A percentile compares a stretch with the other conserved stretches of the same genome.
phyloP scores from a whole-genome alignment of 208 protist genomes.

The Wallacemonas rigidus region DNA sequence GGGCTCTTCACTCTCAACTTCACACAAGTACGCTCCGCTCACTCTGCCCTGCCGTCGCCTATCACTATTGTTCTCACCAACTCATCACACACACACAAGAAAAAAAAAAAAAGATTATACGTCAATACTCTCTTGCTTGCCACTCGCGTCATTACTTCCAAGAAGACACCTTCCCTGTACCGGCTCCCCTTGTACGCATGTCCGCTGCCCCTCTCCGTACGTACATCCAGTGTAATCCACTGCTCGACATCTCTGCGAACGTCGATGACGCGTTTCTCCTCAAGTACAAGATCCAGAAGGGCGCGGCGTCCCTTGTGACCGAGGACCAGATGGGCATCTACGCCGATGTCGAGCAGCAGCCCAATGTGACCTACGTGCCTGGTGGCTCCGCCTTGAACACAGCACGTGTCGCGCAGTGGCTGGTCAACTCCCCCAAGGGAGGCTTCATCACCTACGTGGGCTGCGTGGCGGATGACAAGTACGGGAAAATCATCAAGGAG shows the following conservation, averaged over 20 bases:
- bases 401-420: constrained; percentile 95
- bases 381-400: constrained; percentile 98
- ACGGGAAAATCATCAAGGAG: constrained; percentile 82
- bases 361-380: constrained; percentile 93
- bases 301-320: constrained; percentile 90
- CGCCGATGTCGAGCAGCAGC: constrained; percentile 74
- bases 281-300: constrained; percentile 91
- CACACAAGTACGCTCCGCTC: too few species aligned
- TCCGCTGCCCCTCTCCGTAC: constrained; percentile 37
- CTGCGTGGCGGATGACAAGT: constrained; percentile 96
- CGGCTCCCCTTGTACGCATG: constrained; percentile 2
- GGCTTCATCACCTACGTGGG: constrained; percentile 88
- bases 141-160: background rate
- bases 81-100: background rate
- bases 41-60: too few species aligned
- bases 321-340: constrained; percentile 95
- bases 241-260: constrained; percentile 97
- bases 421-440: constrained; percentile 60
- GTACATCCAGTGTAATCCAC: constrained; percentile 96
- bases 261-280: constrained; percentile 91
- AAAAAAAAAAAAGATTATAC: background rate
- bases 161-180: background rate
- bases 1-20: too few species aligned
- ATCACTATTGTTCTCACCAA: too few species aligned
- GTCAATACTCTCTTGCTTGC: background rate